A percentile compares a stretch with the other conserved stretches of the same genome.
Evolutionary conservation across 208 protist species (phyloP).

Genomic region (Angomonas ambiguus): DNA sequence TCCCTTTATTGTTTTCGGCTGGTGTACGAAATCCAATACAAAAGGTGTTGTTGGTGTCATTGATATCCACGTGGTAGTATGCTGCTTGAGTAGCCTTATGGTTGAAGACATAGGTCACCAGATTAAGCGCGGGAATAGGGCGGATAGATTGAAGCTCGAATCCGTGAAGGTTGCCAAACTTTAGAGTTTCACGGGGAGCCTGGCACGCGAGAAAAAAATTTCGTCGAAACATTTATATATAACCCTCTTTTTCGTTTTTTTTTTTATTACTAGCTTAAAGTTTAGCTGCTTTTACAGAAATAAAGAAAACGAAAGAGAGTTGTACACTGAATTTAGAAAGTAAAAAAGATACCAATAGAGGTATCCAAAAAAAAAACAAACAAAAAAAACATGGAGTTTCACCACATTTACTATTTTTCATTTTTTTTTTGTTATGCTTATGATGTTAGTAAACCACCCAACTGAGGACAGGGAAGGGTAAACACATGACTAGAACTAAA

Average conservation of each 20-base stretch:
- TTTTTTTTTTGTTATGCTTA: neutral
- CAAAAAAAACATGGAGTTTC: no score
- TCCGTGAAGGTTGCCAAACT: conserved; percentile 49
- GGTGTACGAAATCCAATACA: conserved; percentile 95
- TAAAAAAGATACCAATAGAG: conserved; percentile 11
- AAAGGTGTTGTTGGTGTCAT: conserved; percentile 96
- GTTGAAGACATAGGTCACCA: conserved; percentile 72
- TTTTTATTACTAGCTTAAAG: conserved; percentile 1
- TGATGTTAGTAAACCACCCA: no score
- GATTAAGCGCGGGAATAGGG: conserved; percentile 68
- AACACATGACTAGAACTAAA: neutral
- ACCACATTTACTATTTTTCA: no score
- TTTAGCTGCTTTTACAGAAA: conserved; percentile 2
- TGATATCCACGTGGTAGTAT: conserved; percentile 92
- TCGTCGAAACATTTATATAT: conserved; percentile 49
- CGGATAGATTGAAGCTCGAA: conserved; percentile 55
- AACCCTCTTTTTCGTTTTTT: conserved; percentile 1
- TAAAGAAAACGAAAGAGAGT: conserved; percentile 23
- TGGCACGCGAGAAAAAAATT: conserved; percentile 26
- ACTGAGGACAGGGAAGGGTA: no score
- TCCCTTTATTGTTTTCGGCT: conserved; percentile 91
- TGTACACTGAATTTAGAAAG: conserved; percentile 3
- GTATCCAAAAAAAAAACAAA: neutral
- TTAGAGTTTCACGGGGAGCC: conserved; percentile 18
- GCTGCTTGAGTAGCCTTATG: conserved; percentile 67